Base-by-base conservation (phyloP, 176 grass and related monocot genomes). In the Leersia perrieri region DNA sequence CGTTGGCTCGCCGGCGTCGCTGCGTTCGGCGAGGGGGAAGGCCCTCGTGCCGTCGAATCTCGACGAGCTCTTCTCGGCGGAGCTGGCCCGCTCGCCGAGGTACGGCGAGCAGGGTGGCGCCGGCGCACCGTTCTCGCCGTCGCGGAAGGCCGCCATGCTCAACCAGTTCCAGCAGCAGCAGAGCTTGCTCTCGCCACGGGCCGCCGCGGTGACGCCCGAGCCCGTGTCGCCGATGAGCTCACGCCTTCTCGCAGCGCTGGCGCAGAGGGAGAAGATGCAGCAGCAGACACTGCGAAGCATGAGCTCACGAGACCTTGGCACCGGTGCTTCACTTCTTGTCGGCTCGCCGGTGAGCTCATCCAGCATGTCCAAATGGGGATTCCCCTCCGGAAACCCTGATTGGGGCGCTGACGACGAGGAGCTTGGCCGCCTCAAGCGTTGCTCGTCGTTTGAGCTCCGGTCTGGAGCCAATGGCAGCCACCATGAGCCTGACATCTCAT, bases 261-360 rank as follows among this genome's bases (percentile, higher is more conserved):
- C 69, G 27, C 87, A 90, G 74, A 68, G 88, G 68, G 88, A 90
- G 88, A 90, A 86, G 77, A 89, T 88, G 77, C 88, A 88, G 63
- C 91, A 93, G 62, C 91, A 90, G 23, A 89, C 89, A 1, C 83
- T 92, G 74, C 87, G 87, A 61, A 94, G 82, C 78, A 86, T 92
- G 87, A 94, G 92, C 75, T 94, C 90, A 45, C 57, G 84, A 22
- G 92, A 94, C 74, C 87, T 89, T 26, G 74, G 78, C 3, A 73
- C 92, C 0, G 11, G 83, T 1, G 63, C 89, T 4, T 80, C 87
- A 7, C 68, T 83, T 44, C 75, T 81, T 4, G 89, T 73, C 25
- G 81, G 89, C 16, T 86, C 86, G 22, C 83, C 86, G 5, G 83
- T 90, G 33, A 34, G 68, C 16, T 91, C n/a, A n/a, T n/a, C 87